phyloP scores from a whole-genome alignment of 2,329 filamentous ascomycete species.

The Xylariaceae sp. region DNA sequence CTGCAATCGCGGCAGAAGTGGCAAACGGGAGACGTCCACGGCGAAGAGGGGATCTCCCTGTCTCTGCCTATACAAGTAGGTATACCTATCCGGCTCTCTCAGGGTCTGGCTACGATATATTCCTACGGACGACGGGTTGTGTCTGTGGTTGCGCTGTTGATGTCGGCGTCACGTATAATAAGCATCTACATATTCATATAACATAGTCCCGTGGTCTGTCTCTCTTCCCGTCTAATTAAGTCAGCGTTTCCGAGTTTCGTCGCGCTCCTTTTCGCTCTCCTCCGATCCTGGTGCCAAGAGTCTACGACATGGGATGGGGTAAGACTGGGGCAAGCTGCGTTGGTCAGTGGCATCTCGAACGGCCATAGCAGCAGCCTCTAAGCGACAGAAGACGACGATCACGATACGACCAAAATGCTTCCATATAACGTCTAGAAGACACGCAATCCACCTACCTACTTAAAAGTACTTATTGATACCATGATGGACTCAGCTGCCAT shows the following conservation, averaged over 20 bases:
- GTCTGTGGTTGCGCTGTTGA: background rate
- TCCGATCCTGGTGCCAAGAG: conserved; percentile 8
- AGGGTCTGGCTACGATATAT: too few relatives aligned
- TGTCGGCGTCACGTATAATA: background rate
- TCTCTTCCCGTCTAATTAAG: background rate
- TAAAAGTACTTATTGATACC: background rate
- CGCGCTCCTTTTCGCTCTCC: conserved; percentile 4
- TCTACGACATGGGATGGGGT: conserved; percentile 28
- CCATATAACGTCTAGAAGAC: background rate
- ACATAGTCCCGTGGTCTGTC: background rate
- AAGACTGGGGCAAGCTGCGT: conserved; percentile 27
- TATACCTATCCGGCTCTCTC: background rate
- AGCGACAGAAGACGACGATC: background rate
- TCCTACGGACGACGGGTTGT: background rate
- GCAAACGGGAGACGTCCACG: conserved; percentile 2
- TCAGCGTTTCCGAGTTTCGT: background rate
- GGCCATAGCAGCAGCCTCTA: conserved; percentile 17
- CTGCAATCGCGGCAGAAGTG: conserved; percentile 5
- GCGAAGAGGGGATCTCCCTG: conserved; percentile 1
- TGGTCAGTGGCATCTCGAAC: conserved; percentile 27
- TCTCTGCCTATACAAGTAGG: background rate
- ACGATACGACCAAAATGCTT: background rate
- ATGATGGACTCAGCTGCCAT: conserved; percentile 29
- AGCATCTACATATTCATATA: background rate
- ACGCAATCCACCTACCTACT: background rate